Conservation (phyloP, 2,329 filamentous ascomycete genomes). For the Aspergillus melleus region DNA sequence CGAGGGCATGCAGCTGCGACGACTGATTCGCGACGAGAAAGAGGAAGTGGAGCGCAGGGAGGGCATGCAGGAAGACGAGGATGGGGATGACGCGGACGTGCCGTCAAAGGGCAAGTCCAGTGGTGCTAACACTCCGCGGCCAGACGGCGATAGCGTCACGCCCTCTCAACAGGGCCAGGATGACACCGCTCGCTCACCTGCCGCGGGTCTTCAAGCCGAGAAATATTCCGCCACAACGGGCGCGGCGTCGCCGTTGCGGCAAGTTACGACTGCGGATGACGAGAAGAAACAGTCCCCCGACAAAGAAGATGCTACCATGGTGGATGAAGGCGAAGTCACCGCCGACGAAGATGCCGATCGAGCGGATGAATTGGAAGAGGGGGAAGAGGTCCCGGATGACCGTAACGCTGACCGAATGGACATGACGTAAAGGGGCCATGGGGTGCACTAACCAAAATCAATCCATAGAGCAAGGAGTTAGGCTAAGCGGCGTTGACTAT, state of each 20-base stretch:
- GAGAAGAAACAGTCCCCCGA: constrained; percentile 40
- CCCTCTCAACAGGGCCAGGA: constrained; percentile 37
- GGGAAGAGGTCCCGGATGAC: constrained; percentile 51
- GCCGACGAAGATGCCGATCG: constrained; percentile 34
- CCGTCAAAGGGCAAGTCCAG: constrained; percentile 50
- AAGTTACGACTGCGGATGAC: constrained; percentile 37
- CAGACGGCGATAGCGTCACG: constrained; percentile 47
- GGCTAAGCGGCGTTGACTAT: constrained; percentile 21
- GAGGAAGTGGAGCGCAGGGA: constrained; percentile 88
- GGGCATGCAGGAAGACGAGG: constrained; percentile 68
- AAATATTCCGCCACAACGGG: constrained; percentile 28
- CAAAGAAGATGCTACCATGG: constrained; percentile 62
- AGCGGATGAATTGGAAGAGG: constrained; percentile 48
- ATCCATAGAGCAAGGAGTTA: constrained; percentile 30
- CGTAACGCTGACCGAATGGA: constrained; percentile 65
- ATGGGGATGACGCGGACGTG: constrained; percentile 55
- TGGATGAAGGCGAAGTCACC: constrained; percentile 49
- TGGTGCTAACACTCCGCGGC: constrained; percentile 51
- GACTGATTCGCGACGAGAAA: constrained; percentile 90
- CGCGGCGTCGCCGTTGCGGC: constrained; percentile 40
- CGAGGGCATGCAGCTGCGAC: constrained; percentile 81
- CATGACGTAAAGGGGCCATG: constrained; percentile 43
- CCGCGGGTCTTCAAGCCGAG: constrained; percentile 30
- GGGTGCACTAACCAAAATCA: neutral
- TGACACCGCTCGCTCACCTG: constrained; percentile 28